Base-by-base conservation (phyloP, 345 rosid genomes). In the Draba incana region DNA sequence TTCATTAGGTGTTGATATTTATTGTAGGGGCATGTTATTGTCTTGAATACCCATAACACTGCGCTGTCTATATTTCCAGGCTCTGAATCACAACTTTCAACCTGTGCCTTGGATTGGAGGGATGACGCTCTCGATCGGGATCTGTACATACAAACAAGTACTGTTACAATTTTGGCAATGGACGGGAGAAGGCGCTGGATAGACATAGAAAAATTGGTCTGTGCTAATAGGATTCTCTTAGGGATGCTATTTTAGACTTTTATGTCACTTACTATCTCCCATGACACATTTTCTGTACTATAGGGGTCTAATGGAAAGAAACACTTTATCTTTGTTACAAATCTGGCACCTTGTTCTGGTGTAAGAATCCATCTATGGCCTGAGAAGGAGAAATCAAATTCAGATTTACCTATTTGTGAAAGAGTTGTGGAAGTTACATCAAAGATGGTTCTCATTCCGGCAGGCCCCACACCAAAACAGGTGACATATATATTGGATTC, bases 161-260 rank as follows among this genome's bases (percentile, higher is more conserved):
- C 93, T 13, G 84, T 94, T 69, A 94, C 98, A 30, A 84, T 91
- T 78, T 87, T 94, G 88, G 99, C 99, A 59, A 94, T 94, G 99
- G 99, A 94, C 72, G 99, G 99, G 65, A 91, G 92, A 81, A 83
- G 97, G 78, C 85, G 99, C 61, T 94, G 99, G 99, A 75, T 94
- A 79, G 99, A 94, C 82, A 86, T 91, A 78, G 78, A 83, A 44
- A 79, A 84, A 75, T 79, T 89, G 95, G 99, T 94, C 60, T 80
- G 92, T 75, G 60, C 62, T 61, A 43, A 51, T 63, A 55, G 55
- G 31, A 37, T 70, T 69, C 69, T 64, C 69, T 62, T 69, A 50
- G 66, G 39, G 56, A 56, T 68, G 49, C 46, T 60, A 62, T 69
- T 56, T 45, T 49, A 62, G 27, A 70, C 62, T 35, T 63, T 38